Evolutionary conservation across 73 alveolate species (phyloP).

Genomic region (Paramecium primaurelia): DNA sequence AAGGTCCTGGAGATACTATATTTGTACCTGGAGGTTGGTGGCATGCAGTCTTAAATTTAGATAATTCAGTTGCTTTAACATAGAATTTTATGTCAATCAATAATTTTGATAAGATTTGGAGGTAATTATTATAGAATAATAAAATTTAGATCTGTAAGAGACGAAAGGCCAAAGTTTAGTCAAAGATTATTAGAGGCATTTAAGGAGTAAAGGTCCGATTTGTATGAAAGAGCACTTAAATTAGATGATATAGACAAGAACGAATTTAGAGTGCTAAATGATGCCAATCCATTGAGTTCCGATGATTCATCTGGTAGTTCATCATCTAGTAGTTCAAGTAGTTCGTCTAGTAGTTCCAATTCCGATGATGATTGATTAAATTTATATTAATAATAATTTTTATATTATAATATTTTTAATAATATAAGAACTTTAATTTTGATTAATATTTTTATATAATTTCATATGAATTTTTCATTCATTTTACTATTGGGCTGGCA

Average conservation of each 20-base stretch:
- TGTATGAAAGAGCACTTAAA: conserved; percentile 37
- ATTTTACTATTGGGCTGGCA: not conserved
- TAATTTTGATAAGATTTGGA: conserved; percentile 85
- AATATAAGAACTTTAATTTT: not conserved
- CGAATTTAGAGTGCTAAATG: not conserved
- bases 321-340: conserved; percentile 7
- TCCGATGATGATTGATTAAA: not conserved
- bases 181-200: conserved; percentile 1
- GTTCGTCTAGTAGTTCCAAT: conserved; percentile 9
- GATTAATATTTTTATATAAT: not conserved
- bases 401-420: not conserved
- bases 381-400: not conserved
- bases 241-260: conserved; percentile 16
- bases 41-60: conserved; percentile 93
- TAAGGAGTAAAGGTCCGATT: not conserved
- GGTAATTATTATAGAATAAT: not conserved
- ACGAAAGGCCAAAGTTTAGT: conserved; percentile 37
- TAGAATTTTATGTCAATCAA: conserved; percentile 61
- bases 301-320: conserved; percentile 4
- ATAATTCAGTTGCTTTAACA: conserved; percentile 87
- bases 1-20: conserved; percentile 86
- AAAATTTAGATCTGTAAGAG: not conserved
- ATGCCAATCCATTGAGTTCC: conserved; percentile 15
- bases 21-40: conserved; percentile 96
- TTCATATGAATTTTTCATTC: not conserved